Conservation (phyloP, 257 asterid species). For the Gentiana dahurica region DNA sequence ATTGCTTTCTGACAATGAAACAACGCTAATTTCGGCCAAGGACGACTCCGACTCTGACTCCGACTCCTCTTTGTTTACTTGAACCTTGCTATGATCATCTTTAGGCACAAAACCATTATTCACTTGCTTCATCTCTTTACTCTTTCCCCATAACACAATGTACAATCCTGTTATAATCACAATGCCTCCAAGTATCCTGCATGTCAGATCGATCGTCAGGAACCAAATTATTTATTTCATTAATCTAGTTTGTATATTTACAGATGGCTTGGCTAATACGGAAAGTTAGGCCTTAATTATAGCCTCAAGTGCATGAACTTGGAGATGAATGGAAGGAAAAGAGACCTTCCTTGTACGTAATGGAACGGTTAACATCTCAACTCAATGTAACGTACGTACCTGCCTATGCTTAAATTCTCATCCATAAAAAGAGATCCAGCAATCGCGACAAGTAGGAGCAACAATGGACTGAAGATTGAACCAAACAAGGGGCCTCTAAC, state of each 20-base stretch:
- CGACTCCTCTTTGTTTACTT: too few species aligned
- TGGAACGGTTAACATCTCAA: neutral
- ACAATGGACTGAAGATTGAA: conserved; percentile 21
- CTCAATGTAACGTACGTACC: conserved; percentile 11
- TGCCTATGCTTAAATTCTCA: conserved; percentile 28
- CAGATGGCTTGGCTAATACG: conserved; percentile 33
- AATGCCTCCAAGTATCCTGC: neutral
- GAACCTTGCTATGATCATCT: too few species aligned
- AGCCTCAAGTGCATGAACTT: conserved; percentile 45
- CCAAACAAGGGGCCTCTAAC: conserved; percentile 31
- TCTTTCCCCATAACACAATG: conserved; percentile 13
- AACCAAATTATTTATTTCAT: too few species aligned
- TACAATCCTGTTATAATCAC: conserved; percentile 8
- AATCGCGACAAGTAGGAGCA: conserved; percentile 24
- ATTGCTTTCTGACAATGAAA: too few species aligned
- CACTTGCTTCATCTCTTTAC: conserved; percentile 5
- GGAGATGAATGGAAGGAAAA: conserved; percentile 37
- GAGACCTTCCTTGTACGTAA: neutral
- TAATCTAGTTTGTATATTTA: conserved; percentile 16
- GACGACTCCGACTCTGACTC: too few species aligned
- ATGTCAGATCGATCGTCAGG: neutral
- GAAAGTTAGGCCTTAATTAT: conserved; percentile 30
- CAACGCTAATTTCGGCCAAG: too few species aligned
- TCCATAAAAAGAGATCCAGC: conserved; percentile 21
- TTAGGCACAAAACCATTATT: too few species aligned